Percentiles rank a stretch among this genome's conserved stretches.
phyloP scores from a whole-genome alignment of 2,329 filamentous ascomycete species.

The Scedosporium dehoogii region DNA sequence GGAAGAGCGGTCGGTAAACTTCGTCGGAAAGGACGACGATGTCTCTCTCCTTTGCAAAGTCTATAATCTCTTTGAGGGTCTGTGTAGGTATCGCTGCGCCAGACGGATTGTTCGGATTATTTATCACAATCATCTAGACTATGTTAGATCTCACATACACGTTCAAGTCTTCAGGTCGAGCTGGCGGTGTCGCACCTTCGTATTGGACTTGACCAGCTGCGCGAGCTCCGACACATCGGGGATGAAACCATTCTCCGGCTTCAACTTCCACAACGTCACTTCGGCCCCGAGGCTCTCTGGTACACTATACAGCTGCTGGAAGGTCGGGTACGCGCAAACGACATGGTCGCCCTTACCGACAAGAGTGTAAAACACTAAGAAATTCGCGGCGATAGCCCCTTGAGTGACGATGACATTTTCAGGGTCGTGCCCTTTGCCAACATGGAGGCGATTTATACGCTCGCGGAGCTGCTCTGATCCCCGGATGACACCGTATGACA shows the following conservation, averaged over 20 bases:
- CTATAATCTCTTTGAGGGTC: slow-evolving; percentile 50
- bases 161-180: too few species aligned
- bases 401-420: slow-evolving; percentile 68
- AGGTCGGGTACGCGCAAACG: slow-evolving; percentile 78
- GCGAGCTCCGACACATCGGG: slow-evolving; percentile 59
- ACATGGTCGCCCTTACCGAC: slow-evolving; percentile 70
- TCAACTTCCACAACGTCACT: slow-evolving; percentile 66
- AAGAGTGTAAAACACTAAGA: slow-evolving; percentile 64
- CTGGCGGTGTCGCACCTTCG: slow-evolving; percentile 41
- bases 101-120: slow-evolving; percentile 76
- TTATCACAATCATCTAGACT: slow-evolving; percentile 40
- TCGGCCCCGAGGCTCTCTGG: slow-evolving; percentile 66
- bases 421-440: slow-evolving; percentile 38
- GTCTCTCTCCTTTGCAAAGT: slow-evolving; percentile 49
- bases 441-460: slow-evolving; percentile 57
- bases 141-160: not conserved
- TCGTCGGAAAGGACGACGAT: slow-evolving; percentile 68
- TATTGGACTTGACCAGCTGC: slow-evolving; percentile 54
- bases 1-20: slow-evolving; percentile 77
- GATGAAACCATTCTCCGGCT: slow-evolving; percentile 53
- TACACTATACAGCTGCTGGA: slow-evolving; percentile 73
- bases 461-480: slow-evolving; percentile 54
- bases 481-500: slow-evolving; percentile 66
- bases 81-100: slow-evolving; percentile 57
- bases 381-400: slow-evolving; percentile 79